Base-by-base conservation (phyloP, 108 stramenopile genomes). In the Cafeteria roenbergensis region DNA sequence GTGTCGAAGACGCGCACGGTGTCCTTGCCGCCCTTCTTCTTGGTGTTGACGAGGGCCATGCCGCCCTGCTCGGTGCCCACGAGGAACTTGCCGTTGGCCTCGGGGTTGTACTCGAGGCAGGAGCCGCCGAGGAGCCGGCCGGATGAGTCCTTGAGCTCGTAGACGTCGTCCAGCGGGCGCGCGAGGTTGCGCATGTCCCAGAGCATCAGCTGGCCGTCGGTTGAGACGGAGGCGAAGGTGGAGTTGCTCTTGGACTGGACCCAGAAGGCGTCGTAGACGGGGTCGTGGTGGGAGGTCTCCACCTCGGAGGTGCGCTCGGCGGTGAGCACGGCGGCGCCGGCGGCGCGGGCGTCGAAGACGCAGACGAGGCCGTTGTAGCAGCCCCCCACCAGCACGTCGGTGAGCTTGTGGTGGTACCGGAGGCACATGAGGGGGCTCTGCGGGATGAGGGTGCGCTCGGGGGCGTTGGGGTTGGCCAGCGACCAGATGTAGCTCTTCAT, bases 41-140 rank as follows among this genome's bases (percentile, higher is more conserved):
- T 74, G 26, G 81, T 78, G 59, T 87, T 87, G 50, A 90, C 65
- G 42, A 81, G 79, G 69, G 87, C 64, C 32, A 89, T 86, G 36
- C 88, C 78, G 21, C 90, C 88, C 70, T 89, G 90, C 71, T 90
- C 88, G 0, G 88, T 89, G 32, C 90, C 90, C 34, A 89, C 82
- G 21, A 90, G 70, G 62, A 85, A 90, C 68, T 90, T 90, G 38
- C 85, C 86, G 8, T 86, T 85, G 29, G 86, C 87, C 72, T 90
- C 90, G 36, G 70, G 75, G 75, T 83, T 86, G 76, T 90, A 90
- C 65, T 90, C 90, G 76, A 90, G 65, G 20, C 82, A 76, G 20
- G 79, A 80, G 1, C 86, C 90, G 35, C 90, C 90, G 21, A 89
- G 81, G 21, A 71, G 75, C 67, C 79, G 76, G 1, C 84, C 81